Conservation (phyloP, 257 asterid species). For the Nicotiana attenuata region DNA sequence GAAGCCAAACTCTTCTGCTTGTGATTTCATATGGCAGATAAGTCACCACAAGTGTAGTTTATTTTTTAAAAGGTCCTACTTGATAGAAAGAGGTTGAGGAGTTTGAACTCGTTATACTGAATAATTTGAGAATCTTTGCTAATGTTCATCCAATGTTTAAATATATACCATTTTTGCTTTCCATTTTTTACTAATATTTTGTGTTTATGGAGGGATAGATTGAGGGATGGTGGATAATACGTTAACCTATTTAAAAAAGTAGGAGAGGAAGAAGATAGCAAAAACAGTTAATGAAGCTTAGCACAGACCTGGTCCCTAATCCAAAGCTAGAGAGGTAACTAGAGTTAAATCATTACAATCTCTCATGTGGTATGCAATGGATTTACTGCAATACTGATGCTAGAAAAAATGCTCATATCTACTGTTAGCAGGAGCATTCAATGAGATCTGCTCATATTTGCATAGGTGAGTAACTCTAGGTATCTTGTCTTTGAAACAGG, state of each 20-base stretch:
- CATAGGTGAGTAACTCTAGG: background rate
- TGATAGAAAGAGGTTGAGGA: background rate
- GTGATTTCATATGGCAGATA: background rate
- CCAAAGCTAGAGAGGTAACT: background rate
- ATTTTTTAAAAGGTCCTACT: background rate
- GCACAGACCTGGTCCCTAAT: background rate
- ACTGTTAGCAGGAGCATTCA: background rate
- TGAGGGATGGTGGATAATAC: background rate
- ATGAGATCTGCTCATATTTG: background rate
- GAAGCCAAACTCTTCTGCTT: background rate
- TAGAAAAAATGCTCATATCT: background rate
- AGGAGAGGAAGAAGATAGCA: background rate
- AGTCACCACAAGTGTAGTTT: background rate
- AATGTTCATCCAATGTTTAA: background rate
- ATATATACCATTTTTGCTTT: background rate
- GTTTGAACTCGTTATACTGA: background rate
- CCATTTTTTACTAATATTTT: background rate
- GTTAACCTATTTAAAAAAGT: background rate
- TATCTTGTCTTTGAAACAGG: slow-evolving; percentile 35
- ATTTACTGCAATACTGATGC: slow-evolving; percentile 2
- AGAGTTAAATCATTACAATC: background rate
- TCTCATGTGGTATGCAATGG: background rate
- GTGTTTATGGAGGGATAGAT: background rate
- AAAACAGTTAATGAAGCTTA: background rate
- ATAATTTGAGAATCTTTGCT: background rate